phyloP scores from a whole-genome alignment of 129 eudicot species.

The Flaveria ramosissima region DNA sequence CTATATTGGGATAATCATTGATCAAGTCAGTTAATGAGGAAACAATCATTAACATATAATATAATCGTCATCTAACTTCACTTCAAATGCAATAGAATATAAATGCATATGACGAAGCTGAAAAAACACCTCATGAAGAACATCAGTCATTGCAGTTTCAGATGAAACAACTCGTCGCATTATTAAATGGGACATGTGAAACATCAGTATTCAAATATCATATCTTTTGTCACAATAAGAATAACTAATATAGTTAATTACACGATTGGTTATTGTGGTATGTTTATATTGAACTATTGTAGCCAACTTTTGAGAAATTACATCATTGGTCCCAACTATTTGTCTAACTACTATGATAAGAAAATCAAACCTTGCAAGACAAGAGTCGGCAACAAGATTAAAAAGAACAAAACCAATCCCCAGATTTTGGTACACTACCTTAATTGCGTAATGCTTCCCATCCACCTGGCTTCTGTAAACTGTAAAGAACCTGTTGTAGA shows the following conservation, averaged over 20 bases:
- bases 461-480: slow-evolving; percentile 65
- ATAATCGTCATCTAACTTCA: neutral
- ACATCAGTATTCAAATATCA: slow-evolving; percentile 56
- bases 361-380: neutral
- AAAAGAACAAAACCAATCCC: neutral
- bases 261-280: too few species aligned
- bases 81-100: neutral
- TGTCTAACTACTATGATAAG: too few species aligned
- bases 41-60: neutral
- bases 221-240: neutral
- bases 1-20: slow-evolving; percentile 98
- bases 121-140: slow-evolving; percentile 72
- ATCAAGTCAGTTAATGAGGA: slow-evolving; percentile 20
- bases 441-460: slow-evolving; percentile 88
- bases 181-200: slow-evolving; percentile 88
- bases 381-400: neutral
- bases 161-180: slow-evolving; percentile 88
- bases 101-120: neutral
- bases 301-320: too few species aligned
- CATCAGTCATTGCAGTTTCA: slow-evolving; percentile 96
- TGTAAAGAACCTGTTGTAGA: slow-evolving; percentile 61
- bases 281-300: too few species aligned
- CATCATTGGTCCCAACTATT: too few species aligned
- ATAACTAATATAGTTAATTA: neutral
- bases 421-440: slow-evolving; percentile 47